phyloP scores from a whole-genome alignment of 495 filamentous ascomycete genomes.

The Glutinoglossum americanum region DNA sequence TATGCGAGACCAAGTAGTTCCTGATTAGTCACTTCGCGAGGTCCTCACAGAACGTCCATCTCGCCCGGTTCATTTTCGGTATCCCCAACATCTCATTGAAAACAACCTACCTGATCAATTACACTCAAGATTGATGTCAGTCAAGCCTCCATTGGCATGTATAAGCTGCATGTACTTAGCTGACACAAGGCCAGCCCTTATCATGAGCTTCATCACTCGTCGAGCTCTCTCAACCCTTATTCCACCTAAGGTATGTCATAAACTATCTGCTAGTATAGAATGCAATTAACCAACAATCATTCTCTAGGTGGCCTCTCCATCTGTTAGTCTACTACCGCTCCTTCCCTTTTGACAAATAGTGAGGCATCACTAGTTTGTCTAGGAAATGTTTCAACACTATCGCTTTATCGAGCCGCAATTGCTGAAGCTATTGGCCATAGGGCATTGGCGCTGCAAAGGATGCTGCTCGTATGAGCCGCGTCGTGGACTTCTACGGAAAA shows the following conservation, averaged over 20 bases:
- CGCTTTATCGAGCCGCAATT: not conserved
- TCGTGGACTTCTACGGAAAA: slow-evolving; percentile 95
- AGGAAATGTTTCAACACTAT: not conserved
- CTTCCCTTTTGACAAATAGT: not conserved
- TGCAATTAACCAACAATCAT: not conserved
- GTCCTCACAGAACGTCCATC: not conserved
- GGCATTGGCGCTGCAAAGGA: slow-evolving; percentile 81
- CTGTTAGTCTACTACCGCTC: slow-evolving; percentile 36
- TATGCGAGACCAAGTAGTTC: not conserved
- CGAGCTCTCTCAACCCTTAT: slow-evolving; percentile 93
- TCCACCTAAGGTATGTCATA: slow-evolving; percentile 67
- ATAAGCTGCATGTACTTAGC: too few species aligned
- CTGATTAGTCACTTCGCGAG: not conserved
- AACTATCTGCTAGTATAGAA: not conserved
- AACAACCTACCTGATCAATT: not conserved
- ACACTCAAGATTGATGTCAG: not conserved
- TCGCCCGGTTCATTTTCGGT: not conserved
- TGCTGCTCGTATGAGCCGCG: slow-evolving; percentile 86
- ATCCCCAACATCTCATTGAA: not conserved
- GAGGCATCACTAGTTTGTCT: not conserved
- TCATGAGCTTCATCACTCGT: slow-evolving; percentile 78
- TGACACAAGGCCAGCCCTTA: not conserved
- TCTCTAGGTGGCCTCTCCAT: slow-evolving; percentile 64
- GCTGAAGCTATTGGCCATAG: slow-evolving; percentile 20
- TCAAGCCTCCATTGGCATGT: not conserved